These are phyloP conservation scores for Pouteria glomerata DNA, from an alignment of 148 eudicot species.

Conservation along the genomic window DNA sequence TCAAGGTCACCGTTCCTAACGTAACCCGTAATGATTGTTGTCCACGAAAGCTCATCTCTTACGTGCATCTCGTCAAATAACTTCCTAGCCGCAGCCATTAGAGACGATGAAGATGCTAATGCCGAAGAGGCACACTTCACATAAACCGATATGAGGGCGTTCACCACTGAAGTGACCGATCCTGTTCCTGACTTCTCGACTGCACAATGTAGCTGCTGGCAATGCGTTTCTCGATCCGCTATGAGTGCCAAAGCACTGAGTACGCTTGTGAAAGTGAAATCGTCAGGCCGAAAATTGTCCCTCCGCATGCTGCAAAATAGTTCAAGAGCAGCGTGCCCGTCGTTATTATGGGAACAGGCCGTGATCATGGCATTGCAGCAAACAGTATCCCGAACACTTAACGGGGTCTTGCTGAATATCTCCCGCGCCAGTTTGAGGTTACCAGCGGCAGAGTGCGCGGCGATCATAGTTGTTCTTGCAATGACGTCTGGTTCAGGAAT, in stretches of 20 bases:
- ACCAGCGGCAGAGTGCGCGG: slow-evolving; percentile 39
- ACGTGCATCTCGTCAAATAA: slow-evolving; percentile 47
- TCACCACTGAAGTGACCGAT: slow-evolving; percentile 39
- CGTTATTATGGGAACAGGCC: slow-evolving; percentile 35
- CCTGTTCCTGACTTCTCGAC: slow-evolving; percentile 49
- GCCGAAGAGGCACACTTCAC: slow-evolving; percentile 52
- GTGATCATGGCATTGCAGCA: slow-evolving; percentile 70
- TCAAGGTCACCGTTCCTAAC: slow-evolving; percentile 47
- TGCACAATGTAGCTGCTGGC: slow-evolving; percentile 50
- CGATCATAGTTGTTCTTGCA: slow-evolving; percentile 48
- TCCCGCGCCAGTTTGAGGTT: slow-evolving; percentile 27
- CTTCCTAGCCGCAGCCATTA: slow-evolving; percentile 42
- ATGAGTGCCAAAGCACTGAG: slow-evolving; percentile 40
- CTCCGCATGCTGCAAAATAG: slow-evolving; percentile 38
- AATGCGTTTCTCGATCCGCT: slow-evolving; percentile 38
- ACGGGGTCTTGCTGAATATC: slow-evolving; percentile 44
- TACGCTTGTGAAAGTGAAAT: slow-evolving; percentile 38
- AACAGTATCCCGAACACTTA: slow-evolving; percentile 43
- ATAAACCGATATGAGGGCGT: slow-evolving; percentile 48
- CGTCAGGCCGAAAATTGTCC: slow-evolving; percentile 33
- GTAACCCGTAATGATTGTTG: slow-evolving; percentile 58
- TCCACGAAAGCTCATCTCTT: slow-evolving; percentile 60
- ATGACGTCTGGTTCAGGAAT: slow-evolving; percentile 51
- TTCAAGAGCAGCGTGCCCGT: slow-evolving; percentile 40
- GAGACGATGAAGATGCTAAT: slow-evolving; percentile 15